Evolutionary conservation across 1,139 yeast genomes (phyloP).

Genomic region (Taphrina confusa): DNA sequence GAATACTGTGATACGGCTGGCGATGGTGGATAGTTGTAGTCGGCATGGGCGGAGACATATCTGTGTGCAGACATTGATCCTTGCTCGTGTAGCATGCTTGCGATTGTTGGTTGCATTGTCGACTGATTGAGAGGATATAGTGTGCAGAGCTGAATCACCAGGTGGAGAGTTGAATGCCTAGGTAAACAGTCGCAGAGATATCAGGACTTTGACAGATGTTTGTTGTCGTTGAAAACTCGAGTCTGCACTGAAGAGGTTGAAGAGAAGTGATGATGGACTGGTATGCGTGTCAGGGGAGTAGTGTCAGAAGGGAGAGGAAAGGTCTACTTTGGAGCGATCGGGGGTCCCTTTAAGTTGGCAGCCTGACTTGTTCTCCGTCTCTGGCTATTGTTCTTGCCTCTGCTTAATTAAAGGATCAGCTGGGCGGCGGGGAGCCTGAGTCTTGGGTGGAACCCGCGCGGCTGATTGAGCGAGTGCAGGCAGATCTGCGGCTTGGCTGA

Average conservation of each 20-base stretch:
- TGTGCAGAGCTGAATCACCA: background rate
- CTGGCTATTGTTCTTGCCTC: no score
- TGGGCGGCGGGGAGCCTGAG: no score
- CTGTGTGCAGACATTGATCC: background rate
- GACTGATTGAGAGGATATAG: no score
- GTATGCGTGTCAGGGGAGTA: background rate
- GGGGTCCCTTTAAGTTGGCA: constrained; percentile 13
- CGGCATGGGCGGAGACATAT: background rate
- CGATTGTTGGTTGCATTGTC: constrained; percentile 7
- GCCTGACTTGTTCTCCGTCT: no score
- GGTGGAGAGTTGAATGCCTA: background rate
- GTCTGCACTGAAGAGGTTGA: background rate
- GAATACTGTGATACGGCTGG: constrained; percentile 11
- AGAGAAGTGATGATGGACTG: background rate
- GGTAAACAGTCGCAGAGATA: background rate
- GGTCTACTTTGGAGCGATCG: no score
- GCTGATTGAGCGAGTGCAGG: no score
- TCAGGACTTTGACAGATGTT: no score
- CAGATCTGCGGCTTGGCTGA: no score
- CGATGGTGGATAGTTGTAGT: constrained; percentile 2
- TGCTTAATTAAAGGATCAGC: no score
- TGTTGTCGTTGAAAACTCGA: background rate
- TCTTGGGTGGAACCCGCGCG: no score
- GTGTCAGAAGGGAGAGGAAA: no score
- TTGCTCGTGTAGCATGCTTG: constrained; percentile 1